Base-by-base conservation (phyloP, 1,139 yeast species). In the Wickerhamomyces sp. region DNA sequence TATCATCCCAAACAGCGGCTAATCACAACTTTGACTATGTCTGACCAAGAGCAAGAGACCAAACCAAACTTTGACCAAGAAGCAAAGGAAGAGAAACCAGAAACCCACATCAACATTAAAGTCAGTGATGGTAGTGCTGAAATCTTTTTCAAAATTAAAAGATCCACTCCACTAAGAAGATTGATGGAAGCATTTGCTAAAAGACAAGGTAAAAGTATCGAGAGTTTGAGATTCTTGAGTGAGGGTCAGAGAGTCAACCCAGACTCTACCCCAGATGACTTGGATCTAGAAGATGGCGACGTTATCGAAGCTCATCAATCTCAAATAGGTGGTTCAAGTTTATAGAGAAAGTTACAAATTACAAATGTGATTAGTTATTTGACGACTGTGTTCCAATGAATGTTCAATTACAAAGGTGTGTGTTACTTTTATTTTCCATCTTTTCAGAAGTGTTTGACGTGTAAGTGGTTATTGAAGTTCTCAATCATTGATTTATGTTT, bases 101-200 rank as follows among this genome's bases (percentile, higher is more conserved):
- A 75, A 58, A 74, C 82, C 28, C 97, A 89, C 67, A 85, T 92
- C 65, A 89, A 88, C 70, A 71, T 92, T 66, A 89, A 88, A 67
- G 98, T 92, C 38, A 82, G 95, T 36, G 97, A 92, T 63, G 95
- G 95, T 36, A 74, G 81, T 39, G 85, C 95, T 28, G 98, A 94
- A 64, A 92, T 94, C 49, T 90, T 84, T 65, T 94, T 94, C 80
- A 90, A 92, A 66, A 90, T 94, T 65, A 90, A 90, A 69, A 78
- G 88, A 64, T 76, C 90, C 40, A 94, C 98, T 6, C 96, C 94
- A 34, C 74, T 94, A 73, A 86, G 80, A 65, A 86, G 96, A 69
- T 79, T 94, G 54, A 92, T 94, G 90, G 97, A 92, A 59, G 96
- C 97, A 7, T 94, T 90, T 63, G 94, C 97, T 63, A 90, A 90